phyloP scores from a whole-genome alignment of 768 basidiomycete species.

The Galerina sulciceps region DNA sequence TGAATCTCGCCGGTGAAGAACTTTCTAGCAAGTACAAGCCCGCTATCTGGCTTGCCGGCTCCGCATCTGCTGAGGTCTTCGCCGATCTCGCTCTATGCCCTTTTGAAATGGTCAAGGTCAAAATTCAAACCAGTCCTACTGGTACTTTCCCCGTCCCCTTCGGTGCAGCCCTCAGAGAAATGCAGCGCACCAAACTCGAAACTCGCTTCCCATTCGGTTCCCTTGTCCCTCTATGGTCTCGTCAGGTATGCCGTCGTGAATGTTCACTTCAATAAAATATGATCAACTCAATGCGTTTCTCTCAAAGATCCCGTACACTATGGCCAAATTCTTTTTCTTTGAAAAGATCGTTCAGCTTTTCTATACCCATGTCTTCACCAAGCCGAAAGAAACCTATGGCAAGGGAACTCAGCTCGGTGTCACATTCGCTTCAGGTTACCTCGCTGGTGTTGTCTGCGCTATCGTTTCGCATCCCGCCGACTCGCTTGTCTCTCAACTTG shows the following conservation, averaged over 20 bases:
- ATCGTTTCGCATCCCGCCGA: slow-evolving; percentile 97
- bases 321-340: slow-evolving; percentile 99
- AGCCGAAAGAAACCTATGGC: slow-evolving; percentile 77
- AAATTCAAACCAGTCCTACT: slow-evolving; percentile 77
- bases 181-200: slow-evolving; percentile 66
- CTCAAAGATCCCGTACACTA: slow-evolving; percentile 90
- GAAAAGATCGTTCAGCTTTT: slow-evolving; percentile 87
- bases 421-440: slow-evolving; percentile 90
- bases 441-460: slow-evolving; percentile 95
- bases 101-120: slow-evolving; percentile 92
- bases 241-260: slow-evolving; percentile 57
- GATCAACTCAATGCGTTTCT: slow-evolving; percentile 1
- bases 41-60: slow-evolving; percentile 91
- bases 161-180: slow-evolving; percentile 71
- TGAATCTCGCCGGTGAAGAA: slow-evolving; percentile 89
- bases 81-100: slow-evolving; percentile 97
- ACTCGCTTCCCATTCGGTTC: slow-evolving; percentile 89
- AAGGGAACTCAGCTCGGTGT: slow-evolving; percentile 87
- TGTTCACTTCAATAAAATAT: not conserved
- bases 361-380: slow-evolving; percentile 85
- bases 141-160: slow-evolving; percentile 83
- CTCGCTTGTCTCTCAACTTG: slow-evolving; percentile 90
- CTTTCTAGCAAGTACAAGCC: slow-evolving; percentile 80
- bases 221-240: slow-evolving; percentile 85
- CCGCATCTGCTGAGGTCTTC: slow-evolving; percentile 94